These are phyloP conservation scores for Erysiphe pulchra DNA, from an alignment of 2,329 filamentous ascomycete genomes.

Conservation along the genomic window DNA sequence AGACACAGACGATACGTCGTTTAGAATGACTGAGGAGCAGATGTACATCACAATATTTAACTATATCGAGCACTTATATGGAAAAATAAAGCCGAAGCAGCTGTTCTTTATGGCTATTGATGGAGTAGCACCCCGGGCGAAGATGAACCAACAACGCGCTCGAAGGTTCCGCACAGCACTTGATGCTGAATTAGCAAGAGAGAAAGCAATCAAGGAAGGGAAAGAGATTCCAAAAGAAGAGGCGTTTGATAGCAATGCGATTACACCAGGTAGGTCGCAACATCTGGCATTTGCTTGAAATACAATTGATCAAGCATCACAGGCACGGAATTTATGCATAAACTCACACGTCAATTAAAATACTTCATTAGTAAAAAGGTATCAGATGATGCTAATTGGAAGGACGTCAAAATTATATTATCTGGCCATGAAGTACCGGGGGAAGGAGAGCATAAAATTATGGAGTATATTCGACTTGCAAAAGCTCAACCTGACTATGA, in stretches of 20 bases:
- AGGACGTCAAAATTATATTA: conserved; percentile 82
- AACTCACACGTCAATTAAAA: conserved; percentile 75
- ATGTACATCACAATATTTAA: conserved; percentile 99
- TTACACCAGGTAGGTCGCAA: conserved; percentile 39
- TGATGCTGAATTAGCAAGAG: conserved; percentile 67
- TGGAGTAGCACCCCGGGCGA: conserved; percentile 85
- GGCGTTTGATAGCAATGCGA: conserved; percentile 96
- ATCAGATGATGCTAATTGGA: conserved; percentile 90
- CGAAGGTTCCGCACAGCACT: conserved; percentile 84
- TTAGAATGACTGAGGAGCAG: conserved; percentile 85
- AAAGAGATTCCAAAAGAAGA: conserved; percentile 86
- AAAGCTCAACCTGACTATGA: conserved; percentile 89
- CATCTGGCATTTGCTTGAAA: too few species aligned
- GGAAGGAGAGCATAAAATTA: conserved; percentile 98
- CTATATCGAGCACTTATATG: conserved; percentile 95
- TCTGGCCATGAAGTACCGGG: conserved; percentile 95
- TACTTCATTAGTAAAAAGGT: conserved; percentile 99
- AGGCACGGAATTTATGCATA: conserved; percentile 83
- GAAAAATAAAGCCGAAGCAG: conserved; percentile 95
- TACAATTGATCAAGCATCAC: neutral
- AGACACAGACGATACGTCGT: conserved; percentile 74
- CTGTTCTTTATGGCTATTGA: conserved; percentile 99
- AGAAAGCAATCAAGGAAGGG: conserved; percentile 77
- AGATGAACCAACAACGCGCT: conserved; percentile 98
- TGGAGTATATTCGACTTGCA: conserved; percentile 97